A percentile compares a stretch with the other conserved stretches of the same genome.
These are phyloP conservation scores for Ustilago esculenta DNA, from an alignment of 1,284 basidiomycete genomes.

Conservation along the genomic window DNA sequence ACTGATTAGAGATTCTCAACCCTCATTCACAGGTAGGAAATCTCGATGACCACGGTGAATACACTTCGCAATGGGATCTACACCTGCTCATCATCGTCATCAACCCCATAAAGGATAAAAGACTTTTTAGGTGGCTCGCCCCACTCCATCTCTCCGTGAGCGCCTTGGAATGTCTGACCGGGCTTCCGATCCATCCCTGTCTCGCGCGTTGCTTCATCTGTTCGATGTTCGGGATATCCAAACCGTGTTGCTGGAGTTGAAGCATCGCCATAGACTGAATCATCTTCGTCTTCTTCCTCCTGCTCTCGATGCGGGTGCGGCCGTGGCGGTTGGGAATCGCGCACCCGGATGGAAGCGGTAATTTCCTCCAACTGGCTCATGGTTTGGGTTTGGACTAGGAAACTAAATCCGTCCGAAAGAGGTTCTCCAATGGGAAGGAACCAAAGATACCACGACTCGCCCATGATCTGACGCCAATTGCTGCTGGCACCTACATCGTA, in stretches of 20 bases:
- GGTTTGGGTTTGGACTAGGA: slow-evolving; percentile 36
- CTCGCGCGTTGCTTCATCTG: not conserved
- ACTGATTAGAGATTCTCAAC: too few relatives aligned
- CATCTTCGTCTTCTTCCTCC: slow-evolving; percentile 19
- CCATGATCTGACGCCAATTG: slow-evolving; percentile 59
- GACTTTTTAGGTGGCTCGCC: slow-evolving; percentile 49
- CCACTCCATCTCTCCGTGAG: slow-evolving; percentile 54
- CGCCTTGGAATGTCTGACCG: slow-evolving; percentile 37
- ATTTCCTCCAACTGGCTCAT: slow-evolving; percentile 45
- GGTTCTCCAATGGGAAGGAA: slow-evolving; percentile 55
- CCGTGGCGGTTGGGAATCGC: not conserved
- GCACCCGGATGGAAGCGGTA: slow-evolving; percentile 34
- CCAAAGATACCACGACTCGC: slow-evolving; percentile 49
- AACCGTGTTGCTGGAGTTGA: slow-evolving; percentile 12
- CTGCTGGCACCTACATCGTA: slow-evolving; percentile 53
- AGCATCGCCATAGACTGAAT: slow-evolving; percentile 32
- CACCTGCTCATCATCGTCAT: slow-evolving; percentile 32
- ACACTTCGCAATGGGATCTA: too few relatives aligned
- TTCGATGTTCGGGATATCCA: slow-evolving; percentile 11
- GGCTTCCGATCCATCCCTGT: slow-evolving; percentile 15
- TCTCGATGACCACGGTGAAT: too few relatives aligned
- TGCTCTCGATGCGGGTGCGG: not conserved
- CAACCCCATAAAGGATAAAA: slow-evolving; percentile 45
- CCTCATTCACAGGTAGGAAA: too few relatives aligned
- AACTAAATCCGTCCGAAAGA: slow-evolving; percentile 40